phyloP scores from a whole-genome alignment of 1,284 basidiomycete species.

The Termitomyces sp. region DNA sequence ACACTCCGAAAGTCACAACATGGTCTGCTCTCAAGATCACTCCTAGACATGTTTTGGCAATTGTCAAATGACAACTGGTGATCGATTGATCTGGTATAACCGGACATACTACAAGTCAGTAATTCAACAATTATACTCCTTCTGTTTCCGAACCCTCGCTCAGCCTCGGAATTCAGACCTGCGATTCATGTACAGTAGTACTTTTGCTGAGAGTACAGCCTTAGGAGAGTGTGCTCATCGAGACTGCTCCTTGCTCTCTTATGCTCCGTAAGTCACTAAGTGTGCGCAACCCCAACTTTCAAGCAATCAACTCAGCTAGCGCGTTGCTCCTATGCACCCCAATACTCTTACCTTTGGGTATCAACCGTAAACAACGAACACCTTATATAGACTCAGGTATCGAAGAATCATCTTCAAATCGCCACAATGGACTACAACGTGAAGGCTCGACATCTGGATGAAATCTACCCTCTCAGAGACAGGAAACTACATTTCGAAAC shows the following conservation, averaged over 20 bases:
- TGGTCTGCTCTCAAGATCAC: too few relatives aligned
- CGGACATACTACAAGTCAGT: too few relatives aligned
- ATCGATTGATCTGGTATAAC: too few relatives aligned
- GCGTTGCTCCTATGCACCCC: neutral
- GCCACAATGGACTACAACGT: constrained; percentile 14
- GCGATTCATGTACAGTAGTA: too few relatives aligned
- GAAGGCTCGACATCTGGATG: constrained; percentile 1
- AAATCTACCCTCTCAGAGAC: constrained; percentile 8
- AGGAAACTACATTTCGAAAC: constrained; percentile 14
- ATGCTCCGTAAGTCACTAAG: neutral
- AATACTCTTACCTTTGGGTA: neutral
- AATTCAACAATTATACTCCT: too few relatives aligned
- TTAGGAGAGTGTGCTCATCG: neutral
- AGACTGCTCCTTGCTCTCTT: neutral
- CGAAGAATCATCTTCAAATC: neutral
- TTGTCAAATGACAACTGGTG: too few relatives aligned
- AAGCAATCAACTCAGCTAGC: neutral
- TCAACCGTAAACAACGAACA: neutral
- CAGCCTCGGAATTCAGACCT: too few relatives aligned
- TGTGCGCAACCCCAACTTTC: neutral
- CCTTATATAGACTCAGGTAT: neutral
- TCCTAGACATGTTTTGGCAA: too few relatives aligned
- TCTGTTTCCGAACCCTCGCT: too few relatives aligned
- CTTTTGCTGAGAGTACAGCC: too few relatives aligned
- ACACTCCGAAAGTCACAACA: too few relatives aligned